Base-by-base conservation (phyloP, 1,284 basidiomycete genomes). In the Moesziomyces parantarcticus region DNA sequence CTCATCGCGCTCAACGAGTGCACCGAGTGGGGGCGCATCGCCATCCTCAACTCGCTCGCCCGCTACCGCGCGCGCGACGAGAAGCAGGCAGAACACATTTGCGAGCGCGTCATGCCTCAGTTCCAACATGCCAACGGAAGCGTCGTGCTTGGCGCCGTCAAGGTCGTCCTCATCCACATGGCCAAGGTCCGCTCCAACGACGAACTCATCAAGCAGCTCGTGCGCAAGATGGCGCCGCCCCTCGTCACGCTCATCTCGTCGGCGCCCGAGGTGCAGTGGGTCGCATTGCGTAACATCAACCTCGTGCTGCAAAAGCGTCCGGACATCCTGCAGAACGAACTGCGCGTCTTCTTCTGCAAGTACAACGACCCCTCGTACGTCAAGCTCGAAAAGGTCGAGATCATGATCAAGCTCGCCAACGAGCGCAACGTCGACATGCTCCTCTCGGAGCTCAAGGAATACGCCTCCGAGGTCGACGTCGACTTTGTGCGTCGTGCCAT, bases 271-370 rank as follows among this genome's bases (percentile, higher is more conserved):
- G 88, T 99, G 1, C 96, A 99, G 85, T 99, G 95, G 92, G 96
- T 99, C 53, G 94, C 93, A 1, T 87, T 99, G 55, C 89, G 96
- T 29, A 98, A 99, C 83, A 94, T 98, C 87, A 96, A 97, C 80
- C 89, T 99, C 49, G 89, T 99, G 50, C 89, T 98, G 21, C 97
- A 99, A 85, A 94, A 95, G 77, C 90, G 93, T 4, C 87, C 93
- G 0, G 92, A 95, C 62, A 88, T 97, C 57, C 88, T 99, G 7
- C 89, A 91, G 26, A 95, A 92, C 85, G 96, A 99, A 85, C 94
- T 99, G 90, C 90, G 94, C 60, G 95, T 99, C 23, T 99, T 99
- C 85, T 99, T 99, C 87, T 99, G 97, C 90, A 99, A 99, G 85
- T 99, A 99, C 87, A 99, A 98, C 84, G 97, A 99, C 82, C 96